A percentile compares a stretch with the other conserved stretches of the same genome.
These are phyloP conservation scores for Crataegus laevigata DNA, from an alignment of 306 rosid genomes.

Conservation along the genomic window DNA sequence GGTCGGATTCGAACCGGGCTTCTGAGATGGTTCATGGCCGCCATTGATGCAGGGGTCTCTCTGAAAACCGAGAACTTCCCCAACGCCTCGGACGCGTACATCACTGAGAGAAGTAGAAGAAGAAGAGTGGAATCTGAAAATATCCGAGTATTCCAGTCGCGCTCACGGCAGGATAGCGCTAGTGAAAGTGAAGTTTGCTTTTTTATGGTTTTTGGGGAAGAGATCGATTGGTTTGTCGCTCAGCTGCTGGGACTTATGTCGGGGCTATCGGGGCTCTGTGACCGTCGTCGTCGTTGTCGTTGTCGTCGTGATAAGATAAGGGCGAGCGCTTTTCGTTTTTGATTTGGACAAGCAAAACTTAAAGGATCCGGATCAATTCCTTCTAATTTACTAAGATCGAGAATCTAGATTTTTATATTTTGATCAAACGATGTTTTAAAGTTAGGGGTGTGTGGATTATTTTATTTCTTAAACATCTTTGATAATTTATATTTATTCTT, in stretches of 20 bases:
- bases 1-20: conserved; percentile 7
- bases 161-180: background rate
- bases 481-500: no score
- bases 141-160: background rate
- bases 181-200: background rate
- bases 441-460: no score
- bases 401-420: no score
- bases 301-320: background rate
- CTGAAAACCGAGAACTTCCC: background rate
- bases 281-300: background rate
- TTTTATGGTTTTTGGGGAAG: background rate
- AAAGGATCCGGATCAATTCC: no score
- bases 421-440: no score
- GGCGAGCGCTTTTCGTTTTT: background rate
- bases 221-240: background rate
- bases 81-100: conserved; percentile 29
- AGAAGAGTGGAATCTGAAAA: background rate
- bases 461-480: no score
- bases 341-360: background rate
- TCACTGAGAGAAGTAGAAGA: background rate
- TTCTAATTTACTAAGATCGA: no score
- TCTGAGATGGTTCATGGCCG: background rate
- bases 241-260: background rate
- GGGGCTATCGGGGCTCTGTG: background rate
- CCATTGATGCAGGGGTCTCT: conserved; percentile 1